Evolutionary conservation across 257 asterid genomes (phyloP), one percentile per base, ranked within the genome.

Genomic region (Cordia subcordata): DNA sequence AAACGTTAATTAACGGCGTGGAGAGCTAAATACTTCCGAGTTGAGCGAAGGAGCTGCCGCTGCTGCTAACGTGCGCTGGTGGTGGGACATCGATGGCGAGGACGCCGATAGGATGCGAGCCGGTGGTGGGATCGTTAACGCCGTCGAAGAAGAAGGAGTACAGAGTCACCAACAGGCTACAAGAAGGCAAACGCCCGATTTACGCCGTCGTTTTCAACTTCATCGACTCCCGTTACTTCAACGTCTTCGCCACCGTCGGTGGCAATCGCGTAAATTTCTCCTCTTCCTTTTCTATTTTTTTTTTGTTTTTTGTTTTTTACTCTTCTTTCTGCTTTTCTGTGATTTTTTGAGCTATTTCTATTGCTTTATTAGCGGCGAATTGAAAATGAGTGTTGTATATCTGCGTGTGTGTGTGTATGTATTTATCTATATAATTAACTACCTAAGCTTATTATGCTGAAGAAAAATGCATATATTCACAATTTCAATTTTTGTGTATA

Each of bases 201-300:
- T 92, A 92, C 79, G 94, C 96, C 73, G 88, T 92, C 69, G 93
- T 82, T 62, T 92, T 88, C 83, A 92, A 92, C 71, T 92, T 88
- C 83, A 84, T 92, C 20, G 95, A 86, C 72, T 86, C 94, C 62
- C 82, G 82, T 50, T 92, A 84, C 80, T 88, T 79, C 82, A 84
- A 79, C 68, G 94, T 87, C 75, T 86, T 92, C 73, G 97, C 99
- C 68, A 92, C 97, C 27, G 95, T 87, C 54, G 96, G 99, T 8
- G 99, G 99, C 50, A 84, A 88, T 80, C 90, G 96, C 35, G 97
- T 84, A 72, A 10, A n/a, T 21, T 38, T 40, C 21, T 46, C 3
- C 19, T n/a, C 4, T 21, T 32, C 27, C 15, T 11, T 53, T 44
- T 65, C 62, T 62, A 42, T 22, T 53, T 4, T 22, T 33, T 35